Conservation (phyloP, 108 stramenopile genomes). For the Skeletonema menzelii region DNA sequence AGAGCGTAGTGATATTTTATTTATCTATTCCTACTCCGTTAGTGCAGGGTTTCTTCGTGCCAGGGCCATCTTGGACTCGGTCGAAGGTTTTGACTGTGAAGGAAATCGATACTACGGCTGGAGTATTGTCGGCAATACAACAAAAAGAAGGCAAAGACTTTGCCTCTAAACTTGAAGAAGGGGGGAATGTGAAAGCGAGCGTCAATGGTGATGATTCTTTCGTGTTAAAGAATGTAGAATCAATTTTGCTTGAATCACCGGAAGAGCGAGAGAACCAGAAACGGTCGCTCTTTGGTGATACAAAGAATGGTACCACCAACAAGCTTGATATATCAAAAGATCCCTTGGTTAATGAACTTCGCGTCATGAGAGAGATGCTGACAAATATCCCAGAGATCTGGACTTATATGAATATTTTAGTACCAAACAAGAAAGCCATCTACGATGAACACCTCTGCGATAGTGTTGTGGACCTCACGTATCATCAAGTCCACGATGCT, state of each 20-base stretch:
- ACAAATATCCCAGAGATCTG: slow-evolving; percentile 15
- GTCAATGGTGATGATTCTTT: slow-evolving; percentile 13
- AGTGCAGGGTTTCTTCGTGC: neutral
- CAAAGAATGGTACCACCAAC: slow-evolving; percentile 22
- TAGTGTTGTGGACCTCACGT: slow-evolving; percentile 15
- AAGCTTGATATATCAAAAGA: slow-evolving; percentile 56
- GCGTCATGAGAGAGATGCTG: slow-evolving; percentile 24
- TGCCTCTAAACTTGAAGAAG: neutral
- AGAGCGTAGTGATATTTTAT: neutral
- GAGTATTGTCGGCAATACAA: neutral
- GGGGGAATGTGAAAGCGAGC: neutral
- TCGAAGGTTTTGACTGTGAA: neutral
- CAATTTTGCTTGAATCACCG: slow-evolving; percentile 19
- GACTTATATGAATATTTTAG: slow-evolving; percentile 12
- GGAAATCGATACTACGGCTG: neutral
- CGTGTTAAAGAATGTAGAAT: slow-evolving; percentile 19
- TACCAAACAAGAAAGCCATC: slow-evolving; percentile 21
- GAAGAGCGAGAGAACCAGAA: slow-evolving; percentile 36
- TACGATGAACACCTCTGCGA: slow-evolving; percentile 35
- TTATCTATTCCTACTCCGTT: neutral
- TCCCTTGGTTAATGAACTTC: slow-evolving; percentile 20
- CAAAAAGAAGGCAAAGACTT: neutral
- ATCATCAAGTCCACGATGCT: slow-evolving; percentile 5
- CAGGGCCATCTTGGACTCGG: neutral
- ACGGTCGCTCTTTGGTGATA: slow-evolving; percentile 42